A percentile compares a stretch with the other conserved stretches of the same genome.
Evolutionary conservation across 176 grass and related monocot species (phyloP).

Genomic region (Musa troglodytarum): DNA sequence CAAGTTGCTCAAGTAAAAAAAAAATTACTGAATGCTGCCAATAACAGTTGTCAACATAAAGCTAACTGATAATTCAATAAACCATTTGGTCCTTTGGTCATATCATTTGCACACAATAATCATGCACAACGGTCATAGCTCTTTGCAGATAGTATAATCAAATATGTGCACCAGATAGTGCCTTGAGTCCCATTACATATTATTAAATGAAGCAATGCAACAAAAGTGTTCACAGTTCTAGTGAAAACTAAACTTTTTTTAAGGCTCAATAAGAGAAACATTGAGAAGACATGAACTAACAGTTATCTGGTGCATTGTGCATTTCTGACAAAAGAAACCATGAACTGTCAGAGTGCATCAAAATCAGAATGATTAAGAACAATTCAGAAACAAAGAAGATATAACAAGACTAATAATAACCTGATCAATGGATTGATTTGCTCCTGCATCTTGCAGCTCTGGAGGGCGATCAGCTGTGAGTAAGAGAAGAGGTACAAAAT

Average conservation of each 20-base stretch:
- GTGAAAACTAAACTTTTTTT: background rate
- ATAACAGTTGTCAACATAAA: background rate
- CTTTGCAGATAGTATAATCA: background rate
- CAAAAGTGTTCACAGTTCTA: background rate
- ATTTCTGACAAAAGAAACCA: background rate
- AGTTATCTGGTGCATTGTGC: background rate
- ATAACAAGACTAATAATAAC: conserved; percentile 22
- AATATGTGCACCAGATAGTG: background rate
- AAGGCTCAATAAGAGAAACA: background rate
- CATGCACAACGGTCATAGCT: background rate
- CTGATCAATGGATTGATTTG: conserved; percentile 94
- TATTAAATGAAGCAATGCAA: background rate
- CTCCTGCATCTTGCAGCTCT: conserved; percentile 82
- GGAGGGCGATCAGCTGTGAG: conserved; percentile 92
- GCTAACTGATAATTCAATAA: background rate
- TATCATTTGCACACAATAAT: background rate
- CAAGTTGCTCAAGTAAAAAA: background rate
- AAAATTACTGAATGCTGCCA: background rate
- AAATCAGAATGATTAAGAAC: background rate
- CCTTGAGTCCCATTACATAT: background rate
- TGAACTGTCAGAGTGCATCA: background rate
- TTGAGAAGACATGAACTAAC: background rate
- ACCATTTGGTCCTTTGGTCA: background rate
- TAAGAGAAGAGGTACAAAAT: conserved; percentile 76
- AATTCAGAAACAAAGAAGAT: background rate